Conservation (phyloP, 2,329 filamentous ascomycete species). For the Fusarium albosuccineum region DNA sequence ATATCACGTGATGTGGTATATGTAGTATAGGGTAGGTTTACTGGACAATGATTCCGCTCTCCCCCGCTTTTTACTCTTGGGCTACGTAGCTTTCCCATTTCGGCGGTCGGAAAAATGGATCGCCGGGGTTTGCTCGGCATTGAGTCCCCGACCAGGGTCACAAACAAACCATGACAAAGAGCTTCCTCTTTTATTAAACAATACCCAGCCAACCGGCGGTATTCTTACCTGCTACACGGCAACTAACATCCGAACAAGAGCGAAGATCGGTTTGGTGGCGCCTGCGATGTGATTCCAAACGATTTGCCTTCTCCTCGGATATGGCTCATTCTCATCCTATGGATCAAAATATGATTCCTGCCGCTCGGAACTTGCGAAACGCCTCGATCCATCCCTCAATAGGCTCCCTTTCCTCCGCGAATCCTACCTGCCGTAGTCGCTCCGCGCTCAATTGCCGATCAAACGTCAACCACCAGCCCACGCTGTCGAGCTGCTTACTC, state of each 20-base stretch:
- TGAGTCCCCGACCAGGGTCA: constrained; percentile 3
- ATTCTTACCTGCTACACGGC: background rate
- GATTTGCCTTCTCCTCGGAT: background rate
- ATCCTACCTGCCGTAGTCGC: constrained; percentile 55
- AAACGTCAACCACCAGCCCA: constrained; percentile 62
- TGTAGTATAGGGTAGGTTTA: too few species aligned
- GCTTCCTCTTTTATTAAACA: background rate
- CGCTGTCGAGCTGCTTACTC: constrained; percentile 55
- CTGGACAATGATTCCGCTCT: background rate
- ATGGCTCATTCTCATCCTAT: background rate
- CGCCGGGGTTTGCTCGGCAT: constrained; percentile 29
- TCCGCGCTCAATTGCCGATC: constrained; percentile 61
- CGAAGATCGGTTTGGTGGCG: too few species aligned
- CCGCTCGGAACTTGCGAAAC: constrained; percentile 57
- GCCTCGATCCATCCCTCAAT: constrained; percentile 57
- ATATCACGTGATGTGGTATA: too few species aligned
- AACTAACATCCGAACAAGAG: background rate
- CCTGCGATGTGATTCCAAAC: background rate
- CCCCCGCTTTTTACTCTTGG: background rate
- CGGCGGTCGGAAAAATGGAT: constrained; percentile 21
- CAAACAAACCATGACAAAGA: constrained; percentile 22
- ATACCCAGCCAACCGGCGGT: background rate
- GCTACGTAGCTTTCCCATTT: background rate
- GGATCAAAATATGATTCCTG: constrained; percentile 55
- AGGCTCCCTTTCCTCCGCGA: constrained; percentile 54